Conservation (phyloP, 352 stramenopile genomes). For the Phytophthora syringae region DNA sequence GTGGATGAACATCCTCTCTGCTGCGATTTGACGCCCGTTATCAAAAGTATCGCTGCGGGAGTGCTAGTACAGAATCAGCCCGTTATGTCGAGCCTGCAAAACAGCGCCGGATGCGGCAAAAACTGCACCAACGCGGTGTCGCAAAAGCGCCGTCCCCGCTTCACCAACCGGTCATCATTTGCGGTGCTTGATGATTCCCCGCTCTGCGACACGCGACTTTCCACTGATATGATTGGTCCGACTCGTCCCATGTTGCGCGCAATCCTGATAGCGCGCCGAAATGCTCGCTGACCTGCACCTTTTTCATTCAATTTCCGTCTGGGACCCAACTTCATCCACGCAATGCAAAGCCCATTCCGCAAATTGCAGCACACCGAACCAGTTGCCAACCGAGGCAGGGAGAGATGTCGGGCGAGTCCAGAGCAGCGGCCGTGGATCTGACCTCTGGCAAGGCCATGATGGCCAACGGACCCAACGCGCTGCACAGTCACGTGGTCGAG, state of each 20-base stretch:
- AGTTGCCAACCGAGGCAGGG: not conserved
- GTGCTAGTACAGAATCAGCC: not conserved
- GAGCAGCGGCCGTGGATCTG: too few relatives aligned
- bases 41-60: not conserved
- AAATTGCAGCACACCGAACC: not conserved
- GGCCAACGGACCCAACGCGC: conserved; percentile 30
- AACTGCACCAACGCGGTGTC: not conserved
- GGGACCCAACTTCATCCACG: not conserved
- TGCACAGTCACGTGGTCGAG: conserved; percentile 34
- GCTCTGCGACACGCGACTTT: not conserved
- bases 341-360: not conserved
- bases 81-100: too few relatives aligned
- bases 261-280: not conserved
- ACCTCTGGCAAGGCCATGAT: too few relatives aligned
- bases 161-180: not conserved
- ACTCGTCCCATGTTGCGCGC: not conserved
- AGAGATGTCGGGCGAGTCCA: not conserved
- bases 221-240: not conserved
- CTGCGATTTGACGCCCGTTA: not conserved
- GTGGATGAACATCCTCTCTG: conserved; percentile 7
- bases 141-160: not conserved
- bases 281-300: not conserved
- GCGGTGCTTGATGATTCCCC: not conserved
- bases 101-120: too few relatives aligned
- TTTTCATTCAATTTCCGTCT: not conserved